phyloP scores from a whole-genome alignment of 2,329 filamentous ascomycete genomes.

The Talaromyces verruculosus region DNA sequence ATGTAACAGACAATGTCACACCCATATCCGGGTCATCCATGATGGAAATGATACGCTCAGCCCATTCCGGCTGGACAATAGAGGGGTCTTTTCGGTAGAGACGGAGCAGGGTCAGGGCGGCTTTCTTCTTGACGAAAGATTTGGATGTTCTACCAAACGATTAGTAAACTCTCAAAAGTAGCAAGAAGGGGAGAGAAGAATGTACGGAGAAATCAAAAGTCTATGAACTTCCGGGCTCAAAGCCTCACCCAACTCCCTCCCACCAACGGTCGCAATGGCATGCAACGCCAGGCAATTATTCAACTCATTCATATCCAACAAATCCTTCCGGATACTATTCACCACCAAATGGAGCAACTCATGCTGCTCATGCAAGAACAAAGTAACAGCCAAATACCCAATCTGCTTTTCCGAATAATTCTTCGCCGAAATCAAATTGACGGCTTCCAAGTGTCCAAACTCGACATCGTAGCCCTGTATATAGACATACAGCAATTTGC shows the following conservation, averaged over 20 bases:
- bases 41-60: constrained; percentile 94
- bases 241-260: constrained; percentile 95
- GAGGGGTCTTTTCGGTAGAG: constrained; percentile 91
- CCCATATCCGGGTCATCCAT: constrained; percentile 97
- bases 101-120: constrained; percentile 85
- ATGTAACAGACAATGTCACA: constrained; percentile 92
- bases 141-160: constrained; percentile 68
- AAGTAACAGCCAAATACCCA: constrained; percentile 92
- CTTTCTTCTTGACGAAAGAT: constrained; percentile 99
- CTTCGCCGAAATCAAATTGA: constrained; percentile 92
- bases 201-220: constrained; percentile 89
- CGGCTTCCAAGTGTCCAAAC: constrained; percentile 96
- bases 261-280: constrained; percentile 95
- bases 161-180: constrained; percentile 16
- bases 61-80: constrained; percentile 95
- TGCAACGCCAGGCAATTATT: constrained; percentile 96
- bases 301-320: constrained; percentile 91
- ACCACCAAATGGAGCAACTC: constrained; percentile 94
- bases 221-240: constrained; percentile 88
- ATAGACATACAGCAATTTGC: constrained; percentile 99
- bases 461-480: constrained; percentile 99
- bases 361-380: constrained; percentile 96
- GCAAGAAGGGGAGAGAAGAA: constrained; percentile 26
- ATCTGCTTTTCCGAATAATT: constrained; percentile 99
- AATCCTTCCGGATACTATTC: constrained; percentile 96